phyloP scores from a whole-genome alignment of 257 asterid genomes.

The Salvia rosmarinus region DNA sequence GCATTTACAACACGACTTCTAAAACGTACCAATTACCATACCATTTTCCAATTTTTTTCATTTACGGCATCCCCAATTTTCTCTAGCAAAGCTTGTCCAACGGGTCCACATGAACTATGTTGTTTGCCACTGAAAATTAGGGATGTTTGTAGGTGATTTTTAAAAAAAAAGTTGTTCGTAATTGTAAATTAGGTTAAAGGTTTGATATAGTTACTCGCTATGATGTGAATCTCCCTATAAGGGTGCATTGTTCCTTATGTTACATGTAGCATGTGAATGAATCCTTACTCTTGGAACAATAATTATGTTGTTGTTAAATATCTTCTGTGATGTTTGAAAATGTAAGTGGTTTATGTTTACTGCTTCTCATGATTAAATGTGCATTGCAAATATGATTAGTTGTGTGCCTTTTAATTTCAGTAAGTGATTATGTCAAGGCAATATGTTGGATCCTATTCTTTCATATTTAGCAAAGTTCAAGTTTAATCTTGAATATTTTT shows the following conservation, averaged over 20 bases:
- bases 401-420: background rate
- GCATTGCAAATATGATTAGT: background rate
- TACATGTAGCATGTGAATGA: background rate
- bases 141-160: no score
- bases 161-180: no score
- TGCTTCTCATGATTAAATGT: constrained; percentile 6
- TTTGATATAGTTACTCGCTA: no score
- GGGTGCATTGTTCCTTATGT: constrained; percentile 19
- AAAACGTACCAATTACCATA: no score
- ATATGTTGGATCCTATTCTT: constrained; percentile 17
- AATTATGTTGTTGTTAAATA: background rate
- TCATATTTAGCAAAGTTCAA: background rate
- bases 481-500: background rate
- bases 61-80: no score
- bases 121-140: no score
- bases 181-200: no score
- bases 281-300: background rate
- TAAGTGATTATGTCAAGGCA: background rate
- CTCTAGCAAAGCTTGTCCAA: no score
- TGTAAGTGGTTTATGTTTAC: constrained; percentile 7
- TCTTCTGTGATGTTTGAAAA: constrained; percentile 5
- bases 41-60: no score
- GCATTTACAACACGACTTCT: no score
- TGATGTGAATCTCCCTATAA: no score
- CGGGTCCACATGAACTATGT: no score